Conservation (phyloP, 2,329 filamentous ascomycete genomes). For the Sarocladiaceae sp. region DNA sequence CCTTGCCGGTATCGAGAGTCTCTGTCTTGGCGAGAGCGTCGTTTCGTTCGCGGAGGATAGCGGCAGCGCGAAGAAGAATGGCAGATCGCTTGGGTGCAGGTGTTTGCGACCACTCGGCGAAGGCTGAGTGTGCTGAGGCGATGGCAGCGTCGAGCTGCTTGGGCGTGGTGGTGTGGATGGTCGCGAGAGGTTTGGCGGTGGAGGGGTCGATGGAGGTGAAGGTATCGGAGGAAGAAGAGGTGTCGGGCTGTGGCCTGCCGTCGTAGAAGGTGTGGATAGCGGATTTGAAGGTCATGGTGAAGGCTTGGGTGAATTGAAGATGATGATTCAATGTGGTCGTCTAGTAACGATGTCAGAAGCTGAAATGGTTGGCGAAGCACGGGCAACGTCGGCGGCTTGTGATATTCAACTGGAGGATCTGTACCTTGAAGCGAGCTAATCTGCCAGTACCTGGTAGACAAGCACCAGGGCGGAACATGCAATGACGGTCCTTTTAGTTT, state of each 20-base stretch:
- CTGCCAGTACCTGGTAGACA: too few species aligned
- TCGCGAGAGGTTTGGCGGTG: slow-evolving; percentile 60
- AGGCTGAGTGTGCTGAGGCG: slow-evolving; percentile 62
- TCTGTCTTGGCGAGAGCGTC: slow-evolving; percentile 74
- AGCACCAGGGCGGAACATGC: too few species aligned
- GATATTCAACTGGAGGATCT: too few species aligned
- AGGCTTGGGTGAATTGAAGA: slow-evolving; percentile 31
- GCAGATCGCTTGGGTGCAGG: slow-evolving; percentile 68
- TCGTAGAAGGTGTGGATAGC: slow-evolving; percentile 65
- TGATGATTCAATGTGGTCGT: not conserved
- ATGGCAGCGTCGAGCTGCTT: slow-evolving; percentile 67
- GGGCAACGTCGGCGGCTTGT: too few species aligned
- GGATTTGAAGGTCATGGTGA: slow-evolving; percentile 28
- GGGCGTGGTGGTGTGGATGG: slow-evolving; percentile 63
- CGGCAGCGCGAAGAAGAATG: slow-evolving; percentile 70
- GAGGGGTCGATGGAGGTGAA: slow-evolving; percentile 73
- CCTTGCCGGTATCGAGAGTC: slow-evolving; percentile 81
- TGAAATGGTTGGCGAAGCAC: too few species aligned
- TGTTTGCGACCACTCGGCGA: slow-evolving; percentile 69
- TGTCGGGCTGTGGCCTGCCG: slow-evolving; percentile 56
- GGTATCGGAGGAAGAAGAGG: slow-evolving; percentile 50
- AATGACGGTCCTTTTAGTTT: too few species aligned
- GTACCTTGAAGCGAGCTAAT: too few species aligned
- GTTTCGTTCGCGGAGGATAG: slow-evolving; percentile 67
- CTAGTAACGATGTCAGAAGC: too few species aligned